phyloP scores from a whole-genome alignment of 2,329 filamentous ascomycete genomes.

The Scopulariopsis brevicaulis region DNA sequence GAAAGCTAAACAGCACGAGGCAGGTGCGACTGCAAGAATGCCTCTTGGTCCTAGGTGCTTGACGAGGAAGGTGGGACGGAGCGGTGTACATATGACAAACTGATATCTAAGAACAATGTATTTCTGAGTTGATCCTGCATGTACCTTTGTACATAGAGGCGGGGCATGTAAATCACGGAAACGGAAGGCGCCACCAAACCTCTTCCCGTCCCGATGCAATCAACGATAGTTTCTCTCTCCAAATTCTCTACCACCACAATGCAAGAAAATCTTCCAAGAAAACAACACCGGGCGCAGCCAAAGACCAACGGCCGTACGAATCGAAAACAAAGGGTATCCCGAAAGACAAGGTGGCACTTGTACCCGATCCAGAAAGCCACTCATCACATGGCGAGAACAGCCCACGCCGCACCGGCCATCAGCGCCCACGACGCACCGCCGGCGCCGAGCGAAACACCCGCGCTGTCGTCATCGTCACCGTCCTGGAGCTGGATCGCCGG shows the following conservation, averaged over 20 bases:
- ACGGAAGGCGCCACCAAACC: background rate
- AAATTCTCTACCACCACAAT: background rate
- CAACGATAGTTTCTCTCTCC: background rate
- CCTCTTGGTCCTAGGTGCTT: too few species aligned
- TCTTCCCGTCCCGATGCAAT: background rate
- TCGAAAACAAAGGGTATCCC: background rate
- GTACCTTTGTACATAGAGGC: background rate
- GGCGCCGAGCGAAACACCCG: background rate
- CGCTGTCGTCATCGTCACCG: too few species aligned
- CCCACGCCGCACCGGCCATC: background rate
- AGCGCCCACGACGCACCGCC: background rate
- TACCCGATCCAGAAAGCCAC: background rate
- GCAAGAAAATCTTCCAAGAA: background rate
- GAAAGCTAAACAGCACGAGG: too few species aligned
- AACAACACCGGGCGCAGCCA: background rate
- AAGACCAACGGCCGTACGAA: background rate
- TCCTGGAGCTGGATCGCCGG: constrained; percentile 3
- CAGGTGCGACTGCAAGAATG: too few species aligned
- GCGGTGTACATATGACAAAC: too few species aligned
- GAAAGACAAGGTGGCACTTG: background rate
- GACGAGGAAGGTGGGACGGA: too few species aligned
- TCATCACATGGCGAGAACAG: background rate
- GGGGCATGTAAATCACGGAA: background rate
- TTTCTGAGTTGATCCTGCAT: background rate
- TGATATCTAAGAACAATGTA: too few species aligned